Conservation (phyloP, 495 filamentous ascomycete species). For the Neurospora terricola region DNA sequence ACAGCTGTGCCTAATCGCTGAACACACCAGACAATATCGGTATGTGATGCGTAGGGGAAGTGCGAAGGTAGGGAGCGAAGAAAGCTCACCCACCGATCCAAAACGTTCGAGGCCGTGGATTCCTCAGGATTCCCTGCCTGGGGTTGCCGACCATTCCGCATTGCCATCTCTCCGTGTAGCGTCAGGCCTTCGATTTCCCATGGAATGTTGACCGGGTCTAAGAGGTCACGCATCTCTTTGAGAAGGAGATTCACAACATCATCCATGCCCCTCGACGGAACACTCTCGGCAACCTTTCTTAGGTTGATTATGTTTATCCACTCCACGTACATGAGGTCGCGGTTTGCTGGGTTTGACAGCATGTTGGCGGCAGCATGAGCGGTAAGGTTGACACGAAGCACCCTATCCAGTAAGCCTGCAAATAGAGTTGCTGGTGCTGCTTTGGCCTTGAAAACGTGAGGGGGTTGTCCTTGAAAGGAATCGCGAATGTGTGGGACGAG, state of each 20-base stretch:
- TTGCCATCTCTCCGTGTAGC: conserved; percentile 41
- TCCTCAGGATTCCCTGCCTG: conserved; percentile 9
- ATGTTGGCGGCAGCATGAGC: conserved; percentile 77
- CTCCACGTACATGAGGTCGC: conserved; percentile 87
- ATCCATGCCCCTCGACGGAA: conserved; percentile 53
- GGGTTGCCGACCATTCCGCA: conserved; percentile 30
- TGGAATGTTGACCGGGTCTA: conserved; percentile 50
- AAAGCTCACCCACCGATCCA: conserved; percentile 81
- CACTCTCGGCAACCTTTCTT: conserved; percentile 51
- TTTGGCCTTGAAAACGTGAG: conserved; percentile 76
- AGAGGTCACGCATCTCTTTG: conserved; percentile 60
- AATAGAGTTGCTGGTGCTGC: conserved; percentile 84
- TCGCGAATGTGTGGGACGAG: conserved; percentile 67
- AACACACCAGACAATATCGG: conserved; percentile 59
- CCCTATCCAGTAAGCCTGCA: conserved; percentile 69
- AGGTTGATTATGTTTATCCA: conserved; percentile 76
- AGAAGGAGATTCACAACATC: conserved; percentile 61
- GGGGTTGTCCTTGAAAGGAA: conserved; percentile 71
- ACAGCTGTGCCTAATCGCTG: conserved; percentile 58
- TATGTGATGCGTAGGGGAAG: conserved; percentile 61
- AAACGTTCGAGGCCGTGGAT: conserved; percentile 46
- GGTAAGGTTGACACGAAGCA: conserved; percentile 81
- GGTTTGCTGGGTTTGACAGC: conserved; percentile 59
- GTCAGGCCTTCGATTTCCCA: conserved; percentile 46
- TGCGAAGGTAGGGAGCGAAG: conserved; percentile 60